Evolutionary conservation across 805 yeast species (phyloP).

Genomic region (Pichia nanzhaoensis): DNA sequence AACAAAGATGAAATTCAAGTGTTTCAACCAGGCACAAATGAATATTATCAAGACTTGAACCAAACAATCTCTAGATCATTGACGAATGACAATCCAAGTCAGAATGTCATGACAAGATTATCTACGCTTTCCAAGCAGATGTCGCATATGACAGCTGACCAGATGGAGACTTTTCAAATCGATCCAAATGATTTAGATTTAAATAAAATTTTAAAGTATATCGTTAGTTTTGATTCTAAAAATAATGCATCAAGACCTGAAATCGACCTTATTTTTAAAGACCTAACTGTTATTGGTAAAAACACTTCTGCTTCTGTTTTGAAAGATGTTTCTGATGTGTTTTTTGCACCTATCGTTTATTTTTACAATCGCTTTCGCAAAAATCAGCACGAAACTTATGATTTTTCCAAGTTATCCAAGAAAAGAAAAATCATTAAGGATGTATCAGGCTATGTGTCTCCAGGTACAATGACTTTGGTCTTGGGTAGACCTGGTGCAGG

Average conservation of each 20-base stretch:
- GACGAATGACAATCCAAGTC: conserved; percentile 2
- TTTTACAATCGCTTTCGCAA: conserved; percentile 7
- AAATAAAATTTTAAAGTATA: conserved; percentile 29
- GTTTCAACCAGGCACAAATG: conserved; percentile 5
- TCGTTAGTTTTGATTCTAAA: conserved; percentile 33
- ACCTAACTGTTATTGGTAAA: conserved; percentile 39
- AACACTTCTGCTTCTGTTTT: conserved; percentile 41
- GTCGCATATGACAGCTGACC: conserved; percentile 11
- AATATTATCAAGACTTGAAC: conserved; percentile 3
- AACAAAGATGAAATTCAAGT: background rate
- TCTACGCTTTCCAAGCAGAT: conserved; percentile 10
- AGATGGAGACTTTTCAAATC: conserved; percentile 14
- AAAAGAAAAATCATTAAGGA: conserved; percentile 18
- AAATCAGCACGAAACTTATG: conserved; percentile 24
- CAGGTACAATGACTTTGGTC: conserved; percentile 51
- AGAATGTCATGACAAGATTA: conserved; percentile 9
- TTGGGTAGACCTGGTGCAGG: conserved; percentile 60
- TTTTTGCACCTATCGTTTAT: conserved; percentile 26
- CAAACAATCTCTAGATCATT: conserved; percentile 1
- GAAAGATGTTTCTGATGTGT: conserved; percentile 40
- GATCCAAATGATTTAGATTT: conserved; percentile 34
- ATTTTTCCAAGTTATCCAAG: conserved; percentile 14
- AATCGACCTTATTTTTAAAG: conserved; percentile 39
- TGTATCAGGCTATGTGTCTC: conserved; percentile 25
- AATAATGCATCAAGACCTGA: conserved; percentile 38